Evolutionary conservation across 805 yeast species (phyloP), one percentile per base, ranked within the genome.

Genomic region (Wickerhamomyces mucosus): DNA sequence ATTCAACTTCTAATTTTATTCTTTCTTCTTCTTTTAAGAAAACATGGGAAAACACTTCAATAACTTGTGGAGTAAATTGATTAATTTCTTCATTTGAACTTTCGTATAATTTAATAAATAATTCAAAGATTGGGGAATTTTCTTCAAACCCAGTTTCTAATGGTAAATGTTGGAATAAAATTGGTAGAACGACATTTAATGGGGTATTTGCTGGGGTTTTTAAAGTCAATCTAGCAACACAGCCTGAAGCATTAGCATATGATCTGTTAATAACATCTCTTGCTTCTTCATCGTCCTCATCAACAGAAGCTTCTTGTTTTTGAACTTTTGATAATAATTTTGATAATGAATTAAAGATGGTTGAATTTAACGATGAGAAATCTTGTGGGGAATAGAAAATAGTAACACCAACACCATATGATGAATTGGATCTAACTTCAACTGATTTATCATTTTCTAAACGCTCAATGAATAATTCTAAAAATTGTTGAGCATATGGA

Each of bases 201-300:
- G 96, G 96, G 44, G 88, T 75, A 22, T 79, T 69, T 23, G 59
- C 61, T 47, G 73, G 75, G 55, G 81, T 71, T 53, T 79, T 78
- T 55, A 83, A 63, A 11, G 82, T 72, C 82, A 92, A 69, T 60
- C 98, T 76, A 13, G 95, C 88, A 36, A 88, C 95, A 70, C 97
- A 92, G 27, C 98, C 98, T 57, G 92, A 80, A 5, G 95, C 95
- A 57, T 92, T 92, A 38, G 97, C 96, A 45, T 73, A 75, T 6
- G 94, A 75, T 63, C 95, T 72, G 60, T 78, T 78, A 46, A 83
- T 72, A 38, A 75, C 79, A 42, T 85, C 95, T 49, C 70, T 71
- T 21, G 83, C 67, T 55, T 81, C 89, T 43, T 79, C 94, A 48
- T 77, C 85, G 39, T 74, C 81, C 35, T 64, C 73, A 34, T 60